Evolutionary conservation across 2,329 filamentous ascomycete genomes (phyloP).

Genomic region (Gliomastix tumulicola): DNA sequence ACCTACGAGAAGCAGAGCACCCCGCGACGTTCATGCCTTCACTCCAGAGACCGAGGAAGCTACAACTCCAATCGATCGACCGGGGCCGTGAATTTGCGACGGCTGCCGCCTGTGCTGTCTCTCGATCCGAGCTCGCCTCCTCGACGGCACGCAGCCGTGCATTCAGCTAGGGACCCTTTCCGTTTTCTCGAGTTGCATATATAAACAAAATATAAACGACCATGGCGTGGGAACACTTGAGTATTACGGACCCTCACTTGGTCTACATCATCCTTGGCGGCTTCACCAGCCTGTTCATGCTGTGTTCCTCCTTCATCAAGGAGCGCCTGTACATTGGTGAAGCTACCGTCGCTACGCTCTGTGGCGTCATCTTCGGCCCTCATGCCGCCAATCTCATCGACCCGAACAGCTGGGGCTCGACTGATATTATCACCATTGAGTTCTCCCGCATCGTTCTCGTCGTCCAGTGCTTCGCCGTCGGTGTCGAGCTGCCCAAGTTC

Average conservation of each 20-base stretch:
- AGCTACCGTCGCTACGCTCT: constrained; percentile 86
- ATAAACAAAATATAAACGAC: too few species aligned
- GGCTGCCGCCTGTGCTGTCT: too few species aligned
- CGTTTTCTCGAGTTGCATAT: too few species aligned
- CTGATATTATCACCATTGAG: constrained; percentile 81
- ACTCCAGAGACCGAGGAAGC: too few species aligned
- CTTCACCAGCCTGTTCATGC: constrained; percentile 97
- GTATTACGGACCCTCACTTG: constrained; percentile 91
- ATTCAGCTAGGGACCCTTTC: too few species aligned
- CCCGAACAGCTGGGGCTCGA: constrained; percentile 69
- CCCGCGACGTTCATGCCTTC: too few species aligned
- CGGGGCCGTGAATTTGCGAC: too few species aligned
- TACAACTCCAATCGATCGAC: too few species aligned
- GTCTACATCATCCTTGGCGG: constrained; percentile 97
- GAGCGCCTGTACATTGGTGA: constrained; percentile 98
- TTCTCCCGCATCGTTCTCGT: constrained; percentile 86
- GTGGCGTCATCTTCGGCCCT: constrained; percentile 83
- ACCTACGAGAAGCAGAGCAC: too few species aligned
- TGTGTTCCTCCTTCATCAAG: constrained; percentile 96
- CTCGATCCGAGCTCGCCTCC: too few species aligned
- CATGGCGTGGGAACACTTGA: constrained; percentile 76
- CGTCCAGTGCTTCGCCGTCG: constrained; percentile 87
- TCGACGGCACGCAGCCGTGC: too few species aligned
- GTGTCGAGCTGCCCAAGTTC: constrained; percentile 81
- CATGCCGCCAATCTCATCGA: constrained; percentile 77